These are phyloP conservation scores for Rhodotorula taiwanensis DNA, from an alignment of 768 basidiomycete species.

Conservation along the genomic window DNA sequence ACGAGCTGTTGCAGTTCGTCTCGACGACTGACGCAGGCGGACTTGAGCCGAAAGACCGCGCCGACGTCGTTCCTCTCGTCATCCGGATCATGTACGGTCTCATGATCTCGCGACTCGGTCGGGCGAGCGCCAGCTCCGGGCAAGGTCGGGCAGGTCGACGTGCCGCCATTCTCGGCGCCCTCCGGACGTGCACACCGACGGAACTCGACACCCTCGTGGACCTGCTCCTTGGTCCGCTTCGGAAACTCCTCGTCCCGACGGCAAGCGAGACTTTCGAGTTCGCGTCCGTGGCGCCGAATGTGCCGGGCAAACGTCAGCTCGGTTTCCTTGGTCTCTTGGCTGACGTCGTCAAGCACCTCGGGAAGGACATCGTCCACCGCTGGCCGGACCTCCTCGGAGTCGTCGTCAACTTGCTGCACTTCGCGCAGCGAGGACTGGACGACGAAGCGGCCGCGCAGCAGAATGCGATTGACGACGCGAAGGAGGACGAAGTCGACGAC, in stretches of 20 bases:
- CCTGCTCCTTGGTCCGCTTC: constrained; percentile 74
- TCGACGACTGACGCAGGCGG: constrained; percentile 52
- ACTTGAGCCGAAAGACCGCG: constrained; percentile 55
- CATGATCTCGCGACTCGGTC: constrained; percentile 72
- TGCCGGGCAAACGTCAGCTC: constrained; percentile 49
- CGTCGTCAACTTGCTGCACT: constrained; percentile 59
- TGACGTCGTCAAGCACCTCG: constrained; percentile 75
- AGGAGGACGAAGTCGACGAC: constrained; percentile 43
- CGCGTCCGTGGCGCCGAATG: constrained; percentile 18
- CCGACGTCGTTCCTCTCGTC: constrained; percentile 61
- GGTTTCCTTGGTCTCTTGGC: constrained; percentile 80
- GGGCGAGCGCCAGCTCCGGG: constrained; percentile 48
- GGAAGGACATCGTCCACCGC: constrained; percentile 58
- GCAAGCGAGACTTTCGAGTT: constrained; percentile 35
- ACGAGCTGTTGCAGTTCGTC: constrained; percentile 68
- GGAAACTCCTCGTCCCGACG: constrained; percentile 26
- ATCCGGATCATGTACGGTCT: constrained; percentile 77
- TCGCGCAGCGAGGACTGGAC: constrained; percentile 54
- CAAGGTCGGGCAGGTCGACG: constrained; percentile 60
- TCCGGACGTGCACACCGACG: constrained; percentile 62
- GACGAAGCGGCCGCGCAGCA: constrained; percentile 45
- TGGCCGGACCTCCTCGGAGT: constrained; percentile 72
- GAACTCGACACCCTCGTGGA: constrained; percentile 74
- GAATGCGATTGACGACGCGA: constrained; percentile 46
- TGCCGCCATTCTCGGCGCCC: constrained; percentile 64